phyloP scores from a whole-genome alignment of 129 eudicot species.

The Tagetes patula region DNA sequence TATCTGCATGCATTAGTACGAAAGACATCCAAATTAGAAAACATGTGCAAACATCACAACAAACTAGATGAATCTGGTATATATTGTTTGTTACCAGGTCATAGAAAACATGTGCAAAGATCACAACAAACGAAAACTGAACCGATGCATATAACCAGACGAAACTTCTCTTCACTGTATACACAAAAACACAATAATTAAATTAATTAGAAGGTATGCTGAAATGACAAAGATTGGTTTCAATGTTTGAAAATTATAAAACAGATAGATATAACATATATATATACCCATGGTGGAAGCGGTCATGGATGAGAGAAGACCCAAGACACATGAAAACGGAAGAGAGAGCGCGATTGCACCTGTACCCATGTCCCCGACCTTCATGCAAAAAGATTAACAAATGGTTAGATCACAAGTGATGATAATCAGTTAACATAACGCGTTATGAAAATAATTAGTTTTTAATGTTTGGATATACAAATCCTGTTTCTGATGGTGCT shows the following conservation, averaged over 20 bases:
- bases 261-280: neutral
- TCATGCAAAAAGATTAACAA: conserved; percentile 24
- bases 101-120: conserved; percentile 84
- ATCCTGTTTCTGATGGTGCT: neutral
- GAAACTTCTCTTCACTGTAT: conserved; percentile 65
- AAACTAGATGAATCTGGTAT: neutral
- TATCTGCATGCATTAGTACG: conserved; percentile 39
- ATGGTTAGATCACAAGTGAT: neutral
- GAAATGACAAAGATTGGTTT: neutral
- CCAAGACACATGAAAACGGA: conserved; percentile 90
- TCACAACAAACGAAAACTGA: conserved; percentile 74
- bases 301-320: conserved; percentile 82
- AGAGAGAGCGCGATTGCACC: conserved; percentile 86
- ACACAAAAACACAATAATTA: conserved; percentile 10
- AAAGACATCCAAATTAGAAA: neutral
- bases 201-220: conserved; percentile 11
- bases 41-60: neutral
- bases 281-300: conserved; percentile 96
- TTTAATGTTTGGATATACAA: neutral
- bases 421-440: neutral
- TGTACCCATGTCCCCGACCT: conserved; percentile 75
- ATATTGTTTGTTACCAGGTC: conserved; percentile 58
- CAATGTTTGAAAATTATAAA: neutral
- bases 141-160: conserved; percentile 79
- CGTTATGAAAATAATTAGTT: neutral